Conservation (phyloP, 768 basidiomycete species). For the Fomitopsis serialis region DNA sequence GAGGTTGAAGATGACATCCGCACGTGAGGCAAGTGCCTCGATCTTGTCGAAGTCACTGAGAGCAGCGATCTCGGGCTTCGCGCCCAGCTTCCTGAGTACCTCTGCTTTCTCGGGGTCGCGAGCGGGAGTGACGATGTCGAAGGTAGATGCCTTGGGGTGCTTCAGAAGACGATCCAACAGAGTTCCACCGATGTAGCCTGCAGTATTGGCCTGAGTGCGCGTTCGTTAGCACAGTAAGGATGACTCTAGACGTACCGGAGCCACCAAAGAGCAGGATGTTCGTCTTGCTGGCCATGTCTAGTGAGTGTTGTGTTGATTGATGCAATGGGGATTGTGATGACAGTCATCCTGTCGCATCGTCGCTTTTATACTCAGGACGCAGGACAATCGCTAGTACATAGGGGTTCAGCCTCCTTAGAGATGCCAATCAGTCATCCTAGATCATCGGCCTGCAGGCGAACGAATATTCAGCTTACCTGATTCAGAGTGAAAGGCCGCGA, state of each 20-base stretch:
- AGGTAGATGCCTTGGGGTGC: constrained; percentile 37
- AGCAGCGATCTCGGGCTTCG: constrained; percentile 13
- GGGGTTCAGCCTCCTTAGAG: too few relatives aligned
- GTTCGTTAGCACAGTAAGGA: too few relatives aligned
- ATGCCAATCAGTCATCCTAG: too few relatives aligned
- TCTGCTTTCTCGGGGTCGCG: constrained; percentile 35
- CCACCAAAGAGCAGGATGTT: not conserved
- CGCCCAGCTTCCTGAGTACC: constrained; percentile 13
- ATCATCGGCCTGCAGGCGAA: too few relatives aligned
- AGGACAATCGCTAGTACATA: too few relatives aligned
- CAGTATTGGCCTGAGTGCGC: not conserved
- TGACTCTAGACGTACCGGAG: not conserved
- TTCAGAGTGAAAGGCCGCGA: too few relatives aligned
- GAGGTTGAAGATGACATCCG: constrained; percentile 39
- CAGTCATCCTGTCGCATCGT: too few relatives aligned
- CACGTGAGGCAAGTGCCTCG: constrained; percentile 31
- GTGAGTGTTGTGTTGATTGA: too few relatives aligned
- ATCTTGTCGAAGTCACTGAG: constrained; percentile 31
- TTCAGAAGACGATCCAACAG: constrained; percentile 42
- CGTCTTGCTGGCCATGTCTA: not conserved
- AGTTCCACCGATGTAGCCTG: constrained; percentile 54
- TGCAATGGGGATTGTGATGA: too few relatives aligned
- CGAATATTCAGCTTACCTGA: too few relatives aligned
- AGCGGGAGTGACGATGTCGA: constrained; percentile 41
- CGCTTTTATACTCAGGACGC: too few relatives aligned